Evolutionary conservation across 2,329 filamentous ascomycete genomes (phyloP).

Genomic region (Ophiostoma ulmi): DNA sequence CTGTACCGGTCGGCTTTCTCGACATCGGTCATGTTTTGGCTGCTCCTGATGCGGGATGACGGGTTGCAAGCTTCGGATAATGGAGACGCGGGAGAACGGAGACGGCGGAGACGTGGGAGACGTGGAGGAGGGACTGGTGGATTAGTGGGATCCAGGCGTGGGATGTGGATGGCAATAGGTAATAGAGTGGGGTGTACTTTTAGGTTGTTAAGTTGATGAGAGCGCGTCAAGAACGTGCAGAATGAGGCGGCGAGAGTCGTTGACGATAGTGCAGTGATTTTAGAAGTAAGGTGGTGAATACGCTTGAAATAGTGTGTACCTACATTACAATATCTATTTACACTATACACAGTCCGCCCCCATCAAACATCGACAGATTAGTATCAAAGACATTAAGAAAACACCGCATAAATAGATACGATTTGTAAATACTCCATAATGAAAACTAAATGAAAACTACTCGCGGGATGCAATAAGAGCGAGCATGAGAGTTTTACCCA

Average conservation of each 20-base stretch:
- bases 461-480: background rate
- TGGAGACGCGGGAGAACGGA: constrained; percentile 1
- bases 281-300: background rate
- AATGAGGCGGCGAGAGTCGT: background rate
- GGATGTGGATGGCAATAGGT: background rate
- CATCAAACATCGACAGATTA: background rate
- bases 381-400: no score
- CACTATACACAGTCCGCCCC: background rate
- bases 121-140: background rate
- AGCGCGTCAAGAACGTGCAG: background rate
- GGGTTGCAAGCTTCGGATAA: background rate
- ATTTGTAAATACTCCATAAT: background rate
- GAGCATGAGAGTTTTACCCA: background rate
- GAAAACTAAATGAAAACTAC: background rate
- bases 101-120: constrained; percentile 4
- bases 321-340: background rate
- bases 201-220: background rate
- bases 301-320: background rate
- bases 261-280: background rate
- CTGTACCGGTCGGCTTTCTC: background rate
- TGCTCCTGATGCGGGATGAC: background rate
- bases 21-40: background rate
- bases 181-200: background rate
- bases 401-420: background rate
- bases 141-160: constrained; percentile 3